Conservation (phyloP, 1,284 basidiomycete species). For the Hemileia vastatrix region DNA sequence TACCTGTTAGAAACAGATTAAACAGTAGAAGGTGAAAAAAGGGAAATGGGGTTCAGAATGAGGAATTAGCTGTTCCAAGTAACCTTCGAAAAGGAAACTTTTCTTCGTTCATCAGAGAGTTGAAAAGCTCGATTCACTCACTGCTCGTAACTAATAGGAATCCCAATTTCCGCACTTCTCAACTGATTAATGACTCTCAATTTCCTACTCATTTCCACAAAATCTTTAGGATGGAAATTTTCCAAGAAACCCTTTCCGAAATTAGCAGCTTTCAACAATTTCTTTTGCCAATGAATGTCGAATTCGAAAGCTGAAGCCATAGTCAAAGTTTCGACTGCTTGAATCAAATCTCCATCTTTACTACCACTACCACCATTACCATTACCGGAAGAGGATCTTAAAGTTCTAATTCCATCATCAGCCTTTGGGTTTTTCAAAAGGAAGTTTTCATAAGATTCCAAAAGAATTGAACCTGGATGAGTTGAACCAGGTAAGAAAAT, state of each 20-base stretch:
- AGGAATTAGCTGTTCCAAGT: no score
- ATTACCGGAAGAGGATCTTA: no score
- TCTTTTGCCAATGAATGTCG: slow-evolving; percentile 78
- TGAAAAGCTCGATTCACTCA: no score
- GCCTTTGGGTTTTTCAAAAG: slow-evolving; percentile 72
- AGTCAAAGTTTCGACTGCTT: slow-evolving; percentile 83
- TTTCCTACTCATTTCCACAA: slow-evolving; percentile 78
- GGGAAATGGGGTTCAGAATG: no score
- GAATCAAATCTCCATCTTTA: slow-evolving; percentile 70
- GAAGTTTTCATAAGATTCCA: slow-evolving; percentile 84
- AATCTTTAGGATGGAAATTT: slow-evolving; percentile 77
- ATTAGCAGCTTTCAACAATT: slow-evolving; percentile 79
- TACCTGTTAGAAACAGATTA: no score
- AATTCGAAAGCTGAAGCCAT: slow-evolving; percentile 88
- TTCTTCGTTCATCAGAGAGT: no score
- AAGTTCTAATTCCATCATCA: slow-evolving; percentile 81
- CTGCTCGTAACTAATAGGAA: slow-evolving; percentile 85
- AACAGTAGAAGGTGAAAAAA: no score
- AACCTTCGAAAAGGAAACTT: no score
- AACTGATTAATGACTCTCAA: slow-evolving; percentile 89
- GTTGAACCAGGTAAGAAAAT: slow-evolving; percentile 86
- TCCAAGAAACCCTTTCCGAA: slow-evolving; percentile 90
- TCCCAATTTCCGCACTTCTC: slow-evolving; percentile 77
- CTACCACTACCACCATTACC: no score
- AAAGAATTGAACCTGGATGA: slow-evolving; percentile 78